These are phyloP conservation scores for Kwoniella europaea DNA, from an alignment of 768 basidiomycete species.

Conservation along the genomic window DNA sequence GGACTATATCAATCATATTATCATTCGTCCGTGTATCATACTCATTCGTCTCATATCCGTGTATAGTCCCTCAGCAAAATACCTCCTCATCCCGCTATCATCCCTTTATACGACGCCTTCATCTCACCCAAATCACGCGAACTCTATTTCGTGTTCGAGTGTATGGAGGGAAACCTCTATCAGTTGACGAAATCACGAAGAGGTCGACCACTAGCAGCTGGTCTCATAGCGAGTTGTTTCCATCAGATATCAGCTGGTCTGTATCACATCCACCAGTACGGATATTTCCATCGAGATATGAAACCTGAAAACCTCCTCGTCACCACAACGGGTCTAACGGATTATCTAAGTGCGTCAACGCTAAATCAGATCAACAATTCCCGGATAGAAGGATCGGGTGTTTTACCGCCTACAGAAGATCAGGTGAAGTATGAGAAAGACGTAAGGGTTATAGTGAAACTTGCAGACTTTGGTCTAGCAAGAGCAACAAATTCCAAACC, in stretches of 20 bases:
- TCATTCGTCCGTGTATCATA: no score
- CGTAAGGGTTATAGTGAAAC: constrained; percentile 93
- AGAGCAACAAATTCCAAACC: constrained; percentile 83
- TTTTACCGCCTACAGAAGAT: constrained; percentile 11
- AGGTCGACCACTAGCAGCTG: constrained; percentile 93
- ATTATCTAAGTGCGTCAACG: constrained; percentile 83
- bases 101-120: constrained; percentile 98
- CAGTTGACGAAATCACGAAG: constrained; percentile 97
- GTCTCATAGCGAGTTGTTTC: constrained; percentile 93
- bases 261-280: constrained; percentile 85
- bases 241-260: constrained; percentile 88
- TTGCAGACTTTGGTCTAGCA: constrained; percentile 97
- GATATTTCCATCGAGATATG: constrained; percentile 99
- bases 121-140: constrained; percentile 93
- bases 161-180: constrained; percentile 99
- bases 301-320: constrained; percentile 99
- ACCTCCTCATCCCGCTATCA: constrained; percentile 93
- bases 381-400: constrained; percentile 14
- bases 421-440: constrained; percentile 70
- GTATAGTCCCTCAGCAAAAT: constrained; percentile 88
- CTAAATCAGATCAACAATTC: constrained; percentile 60
- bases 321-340: constrained; percentile 92
- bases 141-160: constrained; percentile 99
- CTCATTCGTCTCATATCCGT: background rate
- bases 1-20: no score